Evolutionary conservation across 1,284 basidiomycete species (phyloP).

Genomic region (Ganoderma boninense): DNA sequence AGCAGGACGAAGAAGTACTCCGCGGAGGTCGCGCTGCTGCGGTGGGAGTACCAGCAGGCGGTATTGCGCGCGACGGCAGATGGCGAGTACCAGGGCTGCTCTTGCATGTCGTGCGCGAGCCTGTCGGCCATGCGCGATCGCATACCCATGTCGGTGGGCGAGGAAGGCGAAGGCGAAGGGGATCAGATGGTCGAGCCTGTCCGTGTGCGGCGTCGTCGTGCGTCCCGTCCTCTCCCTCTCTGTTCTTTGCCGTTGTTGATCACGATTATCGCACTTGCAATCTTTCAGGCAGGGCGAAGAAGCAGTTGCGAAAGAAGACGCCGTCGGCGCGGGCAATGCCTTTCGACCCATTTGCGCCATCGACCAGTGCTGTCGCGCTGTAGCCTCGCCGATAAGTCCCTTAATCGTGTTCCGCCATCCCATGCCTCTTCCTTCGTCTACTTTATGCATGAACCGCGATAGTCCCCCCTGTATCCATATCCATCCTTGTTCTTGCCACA

Average conservation of each 20-base stretch:
- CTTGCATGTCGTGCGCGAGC: slow-evolving; percentile 23
- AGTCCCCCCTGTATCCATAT: not conserved
- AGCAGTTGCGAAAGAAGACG: slow-evolving; percentile 15
- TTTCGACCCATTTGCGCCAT: slow-evolving; percentile 29
- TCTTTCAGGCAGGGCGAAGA: slow-evolving; percentile 21
- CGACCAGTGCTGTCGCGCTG: slow-evolving; percentile 21
- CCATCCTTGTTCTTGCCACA: not conserved
- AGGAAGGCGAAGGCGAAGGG: slow-evolving; percentile 15
- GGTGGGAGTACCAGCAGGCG: slow-evolving; percentile 27
- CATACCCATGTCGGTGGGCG: slow-evolving; percentile 9
- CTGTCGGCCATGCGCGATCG: slow-evolving; percentile 17
- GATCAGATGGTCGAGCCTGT: slow-evolving; percentile 4
- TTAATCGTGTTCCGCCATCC: not conserved
- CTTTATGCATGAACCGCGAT: too few relatives aligned
- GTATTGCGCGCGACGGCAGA: slow-evolving; percentile 18
- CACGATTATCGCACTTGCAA: not conserved
- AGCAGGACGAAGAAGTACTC: slow-evolving; percentile 18
- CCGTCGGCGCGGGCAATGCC: slow-evolving; percentile 6
- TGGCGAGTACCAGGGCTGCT: slow-evolving; percentile 16
- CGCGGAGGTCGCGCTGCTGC: slow-evolving; percentile 28
- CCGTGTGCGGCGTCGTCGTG: slow-evolving; percentile 22
- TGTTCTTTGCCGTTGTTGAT: not conserved
- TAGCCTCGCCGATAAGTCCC: slow-evolving; percentile 3
- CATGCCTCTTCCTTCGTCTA: not conserved
- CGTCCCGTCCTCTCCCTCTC: slow-evolving; percentile 5